Evolutionary conservation across 2,329 filamentous ascomycete species (phyloP), one percentile per base, ranked within the genome.

Genomic region (Macrophomina pseudophaseolina): DNA sequence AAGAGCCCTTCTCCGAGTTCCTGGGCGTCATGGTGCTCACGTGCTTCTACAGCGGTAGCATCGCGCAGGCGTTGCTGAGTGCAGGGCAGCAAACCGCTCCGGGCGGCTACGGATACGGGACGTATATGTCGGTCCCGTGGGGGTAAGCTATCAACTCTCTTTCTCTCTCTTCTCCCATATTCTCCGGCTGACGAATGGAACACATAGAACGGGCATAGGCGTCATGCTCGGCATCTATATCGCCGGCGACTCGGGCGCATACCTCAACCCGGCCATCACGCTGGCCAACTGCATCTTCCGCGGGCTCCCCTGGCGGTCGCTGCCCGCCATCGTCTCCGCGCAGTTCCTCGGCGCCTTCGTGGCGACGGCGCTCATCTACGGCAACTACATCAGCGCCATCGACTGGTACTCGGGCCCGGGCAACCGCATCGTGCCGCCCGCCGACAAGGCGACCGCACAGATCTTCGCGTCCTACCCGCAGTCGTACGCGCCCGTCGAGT

Each of bases 401-500:
- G 84, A 91, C 70, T 75, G 78, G 28, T 88, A 85, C 70, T 89
- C 91, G 74, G 90, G 88, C 14, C 76, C 82, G 2, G 80, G 84
- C 14, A 82, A 90, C 66, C 84, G 90, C 30, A 91, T 88, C 1
- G 89, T 92, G 0, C 84, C 84, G 8, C 85, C 75, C 1, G 72
- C 72, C 1, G n/a, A 69, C 12, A 90, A 85, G 52, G 84, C 89
- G 1, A 89, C 89, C 0, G 90, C 88, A 0, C 89, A 86, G 2
- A 87, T 93, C 69, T 92, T 92, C 75, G 90, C 87, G 81, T 92
- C 90, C 0, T 92, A 92, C 71, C 90, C 90, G 0, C 86, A 87
- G 46, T 72, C 79, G 0, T 90, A 92, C 76, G 83, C 92, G 81
- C 88, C 86, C 2, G 87, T 84, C 59, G 86, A 87, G 0, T 87